Evolutionary conservation across 2,329 filamentous ascomycete genomes (phyloP), one percentile per base, ranked within the genome.

Genomic region (Monilinia polystroma): DNA sequence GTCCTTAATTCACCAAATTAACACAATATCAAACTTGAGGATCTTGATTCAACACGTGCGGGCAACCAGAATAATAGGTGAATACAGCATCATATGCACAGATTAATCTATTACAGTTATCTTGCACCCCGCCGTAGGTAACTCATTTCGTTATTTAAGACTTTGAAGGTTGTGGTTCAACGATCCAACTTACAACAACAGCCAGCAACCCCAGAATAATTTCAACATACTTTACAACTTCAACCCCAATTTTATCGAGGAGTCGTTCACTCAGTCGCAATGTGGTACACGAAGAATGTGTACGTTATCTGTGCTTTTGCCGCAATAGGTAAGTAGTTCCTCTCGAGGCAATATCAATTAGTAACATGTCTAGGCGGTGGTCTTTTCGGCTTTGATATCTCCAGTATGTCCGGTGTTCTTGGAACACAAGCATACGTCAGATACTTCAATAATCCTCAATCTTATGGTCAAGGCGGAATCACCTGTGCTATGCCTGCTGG

Each of bases 331-430:
- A 77, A 69, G 79, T 75, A 3, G 20, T 54, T 38, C 18, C 14
- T 2, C n/a, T 38, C 2, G 58, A 59, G 12, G 41, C 26, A 49
- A 51, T 20, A 43, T n/a, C 55, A 47, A 38, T 41, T 23, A 59
- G 20, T 67, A 35, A 67, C 26, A 43, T 20, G 4, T 43, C 14
- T 26, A 67, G 86, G 84, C 71, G 89, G 89, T 75, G 86, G 84
- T 32, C 81, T 92, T 35, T 92, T 93, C 74, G 91, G 90, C 72
- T 93, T 93, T 75, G 90, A 93, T 78, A 91, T 93, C 73, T 86
- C 84, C 66, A 90, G 87, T 54, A 91, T 92, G 89, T 87, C 85
- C 49, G 86, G 85, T 56, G 85, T 87, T 32, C 81, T 92, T 49
- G 87, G 86, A 41, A 90, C 87, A 0, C 78, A 86, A 66, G 84